A percentile compares a stretch with the other conserved stretches of the same genome.
Conservation (phyloP, 192 early-diverging fungal species). For the Gaertneriomyces sp. region DNA sequence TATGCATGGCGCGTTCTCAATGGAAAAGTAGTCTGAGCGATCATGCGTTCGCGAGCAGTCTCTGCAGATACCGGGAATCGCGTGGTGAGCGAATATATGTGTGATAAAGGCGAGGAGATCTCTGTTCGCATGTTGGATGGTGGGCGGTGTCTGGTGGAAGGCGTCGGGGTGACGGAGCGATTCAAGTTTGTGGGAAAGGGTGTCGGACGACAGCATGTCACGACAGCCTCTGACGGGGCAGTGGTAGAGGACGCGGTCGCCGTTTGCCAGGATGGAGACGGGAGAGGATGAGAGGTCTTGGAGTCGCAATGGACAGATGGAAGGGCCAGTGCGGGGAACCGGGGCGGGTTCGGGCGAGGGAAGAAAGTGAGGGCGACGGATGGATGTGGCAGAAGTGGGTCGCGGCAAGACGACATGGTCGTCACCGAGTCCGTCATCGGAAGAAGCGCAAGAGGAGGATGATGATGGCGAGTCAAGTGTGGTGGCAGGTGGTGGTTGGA, state of each 20-base stretch:
- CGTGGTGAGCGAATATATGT: conserved; percentile 17
- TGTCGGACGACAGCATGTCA: not conserved
- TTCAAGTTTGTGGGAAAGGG: conserved; percentile 19
- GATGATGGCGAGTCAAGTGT: not conserved
- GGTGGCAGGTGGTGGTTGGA: not conserved
- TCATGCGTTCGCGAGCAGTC: conserved; percentile 8
- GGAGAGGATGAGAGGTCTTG: conserved; percentile 4
- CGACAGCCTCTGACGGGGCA: conserved; percentile 22
- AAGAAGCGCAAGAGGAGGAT: not conserved
- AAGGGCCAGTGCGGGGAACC: not conserved
- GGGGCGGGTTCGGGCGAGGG: not conserved
- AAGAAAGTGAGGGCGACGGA: not conserved
- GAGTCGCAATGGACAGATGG: conserved; percentile 15
- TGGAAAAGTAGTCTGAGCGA: conserved; percentile 13
- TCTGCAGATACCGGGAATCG: not conserved
- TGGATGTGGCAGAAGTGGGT: not conserved
- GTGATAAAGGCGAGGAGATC: conserved; percentile 14
- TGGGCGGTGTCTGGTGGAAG: not conserved
- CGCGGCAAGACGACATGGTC: not conserved
- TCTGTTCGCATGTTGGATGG: not conserved
- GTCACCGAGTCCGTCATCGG: not conserved
- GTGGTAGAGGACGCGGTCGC: conserved; percentile 22
- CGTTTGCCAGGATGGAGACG: conserved; percentile 14
- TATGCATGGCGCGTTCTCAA: conserved; percentile 17
- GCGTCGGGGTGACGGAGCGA: not conserved